phyloP scores from a whole-genome alignment of 2,329 filamentous ascomycete genomes.

The Penicillium italicum region DNA sequence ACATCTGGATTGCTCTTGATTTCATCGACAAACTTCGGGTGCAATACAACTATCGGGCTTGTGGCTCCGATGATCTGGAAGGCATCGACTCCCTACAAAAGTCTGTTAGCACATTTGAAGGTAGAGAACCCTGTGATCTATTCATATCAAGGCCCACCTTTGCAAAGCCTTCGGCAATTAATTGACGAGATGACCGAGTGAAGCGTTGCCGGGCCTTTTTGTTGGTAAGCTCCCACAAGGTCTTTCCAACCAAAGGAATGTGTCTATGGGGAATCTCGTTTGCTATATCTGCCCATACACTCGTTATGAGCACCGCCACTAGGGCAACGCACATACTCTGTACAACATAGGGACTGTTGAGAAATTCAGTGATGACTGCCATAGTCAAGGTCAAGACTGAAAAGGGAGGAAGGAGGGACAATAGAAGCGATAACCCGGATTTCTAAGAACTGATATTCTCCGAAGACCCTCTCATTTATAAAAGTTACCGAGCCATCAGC shows the following conservation, averaged over 20 bases:
- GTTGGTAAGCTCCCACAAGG: conserved; percentile 31
- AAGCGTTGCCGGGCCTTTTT: conserved; percentile 30
- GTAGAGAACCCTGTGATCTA: not conserved
- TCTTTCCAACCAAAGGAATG: conserved; percentile 30
- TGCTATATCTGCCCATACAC: conserved; percentile 24
- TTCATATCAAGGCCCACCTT: conserved; percentile 17
- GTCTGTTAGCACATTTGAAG: not conserved
- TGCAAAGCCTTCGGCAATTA: conserved; percentile 29
- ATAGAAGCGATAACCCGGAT: not conserved
- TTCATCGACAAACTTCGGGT: conserved; percentile 32
- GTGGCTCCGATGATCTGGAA: conserved; percentile 29
- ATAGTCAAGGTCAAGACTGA: conserved; percentile 14
- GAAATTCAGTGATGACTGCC: conserved; percentile 22
- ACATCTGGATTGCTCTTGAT: conserved; percentile 33
- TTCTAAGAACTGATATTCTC: not conserved
- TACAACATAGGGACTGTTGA: conserved; percentile 23
- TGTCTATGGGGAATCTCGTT: conserved; percentile 28
- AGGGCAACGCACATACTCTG: conserved; percentile 23
- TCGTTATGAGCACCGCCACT: conserved; percentile 19
- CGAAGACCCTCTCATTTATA: not conserved
- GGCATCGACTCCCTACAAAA: conserved; percentile 19
- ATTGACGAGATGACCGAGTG: conserved; percentile 20
- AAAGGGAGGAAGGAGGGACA: not conserved
- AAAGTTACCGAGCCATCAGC: not conserved
- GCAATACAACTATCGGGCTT: conserved; percentile 28